Evolutionary conservation across 495 filamentous ascomycete genomes (phyloP), one percentile per base, ranked within the genome.

Genomic region (Tetracladium setigerum): DNA sequence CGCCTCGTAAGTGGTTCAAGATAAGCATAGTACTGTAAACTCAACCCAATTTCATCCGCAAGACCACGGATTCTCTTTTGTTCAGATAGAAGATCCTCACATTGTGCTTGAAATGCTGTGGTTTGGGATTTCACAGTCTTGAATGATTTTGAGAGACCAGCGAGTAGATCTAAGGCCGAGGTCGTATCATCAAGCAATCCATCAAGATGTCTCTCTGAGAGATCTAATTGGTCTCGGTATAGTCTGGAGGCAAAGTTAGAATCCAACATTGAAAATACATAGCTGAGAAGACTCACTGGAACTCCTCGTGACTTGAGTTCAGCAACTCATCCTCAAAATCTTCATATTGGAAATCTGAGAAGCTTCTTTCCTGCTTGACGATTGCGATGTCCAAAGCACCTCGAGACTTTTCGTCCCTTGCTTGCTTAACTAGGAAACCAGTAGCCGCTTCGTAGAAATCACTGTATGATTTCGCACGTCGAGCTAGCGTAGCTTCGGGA

Each of bases 1-100:
- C 85, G 76, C 42, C 88, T 77, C 10, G 89, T 95, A 40, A 91
- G 87, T 41, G 84, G 89, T 48, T 96, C 92, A 16, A 97, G 74
- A 60, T 91, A 94, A 16, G 82, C 78, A 60, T 96, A 99, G 61
- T 95, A 95, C 52, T 88, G 81, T 5, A 95, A 72, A 52, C 95
- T 94, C 22, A 83, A 78, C 6, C 84, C 83, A 38, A 99, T 84
- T 24, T 84, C 81, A 52, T 90, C 81, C 1, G 88, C 86, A 32
- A 97, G 70, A 30, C 73, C 72, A 41, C 83, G 78, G 17, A 95
- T 73, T 12, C 84, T 79, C 50, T 75, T 80, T 61, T 96, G 85
- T 40, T 94, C 86, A 3, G 77, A 67, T 18, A 95, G 62, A 1
- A 97, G 67, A 13, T 86, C 86, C 57, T 95, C 87, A 62, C 91